A percentile compares a stretch with the other conserved stretches of the same genome.
phyloP scores from a whole-genome alignment of 139 green algal species.

The Chlorella vulgaris region DNA sequence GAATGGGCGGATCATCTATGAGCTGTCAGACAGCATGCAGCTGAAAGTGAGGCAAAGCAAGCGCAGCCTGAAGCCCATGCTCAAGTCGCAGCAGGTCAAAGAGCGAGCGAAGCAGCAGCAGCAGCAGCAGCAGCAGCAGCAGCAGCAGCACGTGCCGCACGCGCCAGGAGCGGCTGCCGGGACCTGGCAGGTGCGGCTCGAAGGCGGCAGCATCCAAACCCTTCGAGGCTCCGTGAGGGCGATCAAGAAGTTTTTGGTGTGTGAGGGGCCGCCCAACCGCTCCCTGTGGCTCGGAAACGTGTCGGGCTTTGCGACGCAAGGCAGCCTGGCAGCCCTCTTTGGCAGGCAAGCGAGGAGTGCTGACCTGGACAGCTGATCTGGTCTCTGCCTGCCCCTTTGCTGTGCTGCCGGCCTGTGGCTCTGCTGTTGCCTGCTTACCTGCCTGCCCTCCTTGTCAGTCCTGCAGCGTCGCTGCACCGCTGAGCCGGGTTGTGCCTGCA shows the following conservation, averaged over 20 bases:
- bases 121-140: background rate
- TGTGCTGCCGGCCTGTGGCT: background rate
- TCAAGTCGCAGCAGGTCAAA: slow-evolving; percentile 4
- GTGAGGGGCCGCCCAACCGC: slow-evolving; percentile 13
- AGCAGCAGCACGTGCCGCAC: background rate
- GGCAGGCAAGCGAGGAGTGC: background rate
- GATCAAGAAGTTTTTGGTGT: slow-evolving; percentile 4
- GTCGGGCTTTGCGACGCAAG: background rate
- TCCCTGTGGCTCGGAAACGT: slow-evolving; percentile 16
- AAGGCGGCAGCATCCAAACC: background rate
- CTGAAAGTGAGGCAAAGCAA: slow-evolving; percentile 17
- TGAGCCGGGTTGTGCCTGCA: no score
- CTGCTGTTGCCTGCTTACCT: background rate
- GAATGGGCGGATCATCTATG: slow-evolving; percentile 7
- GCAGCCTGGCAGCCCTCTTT: background rate
- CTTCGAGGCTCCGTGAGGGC: background rate
- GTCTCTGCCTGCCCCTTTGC: background rate
- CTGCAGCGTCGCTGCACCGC: no score
- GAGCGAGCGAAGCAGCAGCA: background rate
- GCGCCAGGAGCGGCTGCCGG: background rate
- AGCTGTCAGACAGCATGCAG: background rate
- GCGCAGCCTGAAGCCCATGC: slow-evolving; percentile 13
- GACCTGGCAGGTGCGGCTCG: background rate
- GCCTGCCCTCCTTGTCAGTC: no score
- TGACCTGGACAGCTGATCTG: background rate